Base-by-base conservation (phyloP, 164 flowering plant genomes). In the Euptelea pleiosperma region DNA sequence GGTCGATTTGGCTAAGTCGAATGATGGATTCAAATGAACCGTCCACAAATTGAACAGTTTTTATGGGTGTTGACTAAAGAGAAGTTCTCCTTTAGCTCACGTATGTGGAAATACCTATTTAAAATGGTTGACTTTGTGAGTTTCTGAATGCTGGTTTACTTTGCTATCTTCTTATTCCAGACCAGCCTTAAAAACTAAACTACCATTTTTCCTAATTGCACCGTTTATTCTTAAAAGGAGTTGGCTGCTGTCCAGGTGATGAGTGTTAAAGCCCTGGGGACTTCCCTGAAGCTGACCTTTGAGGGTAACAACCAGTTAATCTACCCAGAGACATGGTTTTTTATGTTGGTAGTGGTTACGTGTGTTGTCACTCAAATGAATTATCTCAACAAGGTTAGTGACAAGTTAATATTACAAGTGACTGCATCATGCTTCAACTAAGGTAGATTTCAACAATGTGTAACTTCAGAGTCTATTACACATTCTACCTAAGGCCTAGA, bases 231-330 rank as follows among this genome's bases (percentile, higher is more conserved):
- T 46, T 48, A 37, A 40, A 25, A n/a, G n/a, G n/a, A n/a, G n/a
- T 40, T 46, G 10, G 15, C 31, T 46, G 11, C 43, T 45, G 1
- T 71, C 64, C 80, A 90, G 97, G 97, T 90, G 58, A 90, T 90
- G 97, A 84, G 95, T 71, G 92, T 87, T 28, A 90, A 90, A 74
- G 97, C 95, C 44, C 79, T 90, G 33, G 97, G 97, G 44, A 90
- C 87, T 63, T 72, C 93, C 33, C 47, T 85, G 67, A 90, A 82
- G 61, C 72, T 90, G 63, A 87, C 97, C 4, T 81, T 87, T 54
- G 85, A 80, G 70, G 95, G 95, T 39, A 81, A 55, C 4, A 90
- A 90, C 67, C 91, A 85, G 65, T 56, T 85, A 60, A 61, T 77
- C 57, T 90, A 77, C 56, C 84, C 95, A 10, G 82, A 90, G 74